Evolutionary conservation across 2,329 filamentous ascomycete genomes (phyloP).

Genomic region (Colletotrichum sp.): DNA sequence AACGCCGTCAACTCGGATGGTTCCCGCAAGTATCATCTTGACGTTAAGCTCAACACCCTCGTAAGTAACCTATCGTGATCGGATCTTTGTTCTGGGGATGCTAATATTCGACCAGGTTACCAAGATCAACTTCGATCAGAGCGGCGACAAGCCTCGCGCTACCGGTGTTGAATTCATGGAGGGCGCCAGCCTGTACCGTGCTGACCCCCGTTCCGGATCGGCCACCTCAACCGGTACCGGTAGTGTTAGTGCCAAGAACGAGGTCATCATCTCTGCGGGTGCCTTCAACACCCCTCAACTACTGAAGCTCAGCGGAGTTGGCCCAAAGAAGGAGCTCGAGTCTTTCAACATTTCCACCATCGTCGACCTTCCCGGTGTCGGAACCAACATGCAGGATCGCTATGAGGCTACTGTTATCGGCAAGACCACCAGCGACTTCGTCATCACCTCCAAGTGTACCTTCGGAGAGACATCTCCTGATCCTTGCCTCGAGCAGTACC

Average conservation of each 20-base stretch:
- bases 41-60: slow-evolving; percentile 26
- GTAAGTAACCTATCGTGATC: rapidly evolving
- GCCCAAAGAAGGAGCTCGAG: slow-evolving; percentile 43
- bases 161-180: slow-evolving; percentile 35
- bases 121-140: slow-evolving; percentile 39
- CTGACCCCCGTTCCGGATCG: slow-evolving; percentile 41
- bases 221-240: neutral
- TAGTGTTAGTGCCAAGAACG: slow-evolving; percentile 30
- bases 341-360: slow-evolving; percentile 48
- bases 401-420: slow-evolving; percentile 32
- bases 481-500: slow-evolving; percentile 39
- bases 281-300: slow-evolving; percentile 56
- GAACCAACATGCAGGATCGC: slow-evolving; percentile 53
- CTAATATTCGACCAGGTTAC: slow-evolving; percentile 26
- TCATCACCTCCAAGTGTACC: slow-evolving; percentile 32
- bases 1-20: slow-evolving; percentile 6
- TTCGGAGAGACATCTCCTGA: slow-evolving; percentile 33
- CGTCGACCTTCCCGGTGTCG: slow-evolving; percentile 52
- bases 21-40: slow-evolving; percentile 28
- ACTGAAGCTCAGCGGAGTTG: slow-evolving; percentile 55
- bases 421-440: slow-evolving; percentile 27
- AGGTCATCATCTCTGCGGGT: slow-evolving; percentile 55
- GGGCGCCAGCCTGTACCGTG: slow-evolving; percentile 44
- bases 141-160: slow-evolving; percentile 30
- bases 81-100: neutral